Base-by-base conservation (phyloP, 257 asterid genomes). In the Nicotiana attenuata region DNA sequence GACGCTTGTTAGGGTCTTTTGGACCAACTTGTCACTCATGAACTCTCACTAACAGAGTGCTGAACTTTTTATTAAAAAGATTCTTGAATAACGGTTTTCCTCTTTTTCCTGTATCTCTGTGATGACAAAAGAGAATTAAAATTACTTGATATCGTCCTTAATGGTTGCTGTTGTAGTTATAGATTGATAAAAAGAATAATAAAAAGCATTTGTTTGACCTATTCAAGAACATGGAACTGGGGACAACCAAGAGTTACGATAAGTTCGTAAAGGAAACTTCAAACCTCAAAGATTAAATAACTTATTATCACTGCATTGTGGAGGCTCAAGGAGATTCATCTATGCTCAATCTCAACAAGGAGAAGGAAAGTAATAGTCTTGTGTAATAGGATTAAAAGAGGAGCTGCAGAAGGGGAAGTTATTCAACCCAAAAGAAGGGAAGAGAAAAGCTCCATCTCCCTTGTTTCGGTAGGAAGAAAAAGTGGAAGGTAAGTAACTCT, bases 311-410 rank as follows among this genome's bases (percentile, higher is more conserved):
- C 61, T 22, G 79, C 41, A 47, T 13, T 73, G 41, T 47, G 38
- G 24, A 55, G 16, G 35, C 61, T 73, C 61, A 73, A 73, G 61
- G 61, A 47, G 22, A 71, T 73, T 73, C 79, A 73, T 73, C 61
- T 22, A 47, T 22, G 26, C 61, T 73, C 63, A 73, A 13, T 50
- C 79, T 22, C 61, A 73, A 47, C 63, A 24, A 73, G 78, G 41
- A 73, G 41, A 73, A 73, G 41, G 61, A 29, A 73, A 47, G 24
- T 24, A 16, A 71, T 71, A 71, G 79, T 20, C 61, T 73, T 50
- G 22, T 47, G 26, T 47, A 15, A 22, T 73, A 47, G 16, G 63
- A 35, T 14, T 47, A 73, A 66, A 73, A 47, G 78, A 22, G 79
- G 56, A 73, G 61, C 50, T 45, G 78, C 78, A 47, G 78, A 73